A percentile compares a stretch with the other conserved stretches of the same genome.
phyloP scores from a whole-genome alignment of 2,329 filamentous ascomycete genomes.

The Phyllachora maydis region DNA sequence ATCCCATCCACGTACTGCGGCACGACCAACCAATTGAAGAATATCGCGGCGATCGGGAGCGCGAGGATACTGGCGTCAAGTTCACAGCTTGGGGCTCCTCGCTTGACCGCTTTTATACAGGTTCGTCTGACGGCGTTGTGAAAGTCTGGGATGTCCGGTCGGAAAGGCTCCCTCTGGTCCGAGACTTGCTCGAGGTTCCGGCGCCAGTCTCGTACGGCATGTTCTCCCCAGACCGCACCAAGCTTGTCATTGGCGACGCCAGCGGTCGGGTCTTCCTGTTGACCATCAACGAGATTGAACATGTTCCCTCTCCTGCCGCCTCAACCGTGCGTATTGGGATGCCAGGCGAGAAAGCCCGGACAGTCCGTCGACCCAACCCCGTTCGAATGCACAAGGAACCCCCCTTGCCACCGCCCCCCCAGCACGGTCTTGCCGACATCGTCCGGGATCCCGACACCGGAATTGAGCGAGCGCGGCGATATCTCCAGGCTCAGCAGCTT shows the following conservation, averaged over 20 bases:
- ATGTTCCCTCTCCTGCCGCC: no score
- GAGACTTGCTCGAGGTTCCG: slow-evolving; percentile 29
- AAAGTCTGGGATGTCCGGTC: slow-evolving; percentile 41
- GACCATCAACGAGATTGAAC: slow-evolving; percentile 21
- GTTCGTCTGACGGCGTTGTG: slow-evolving; percentile 39
- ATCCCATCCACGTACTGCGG: slow-evolving; percentile 29
- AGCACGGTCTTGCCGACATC: no score
- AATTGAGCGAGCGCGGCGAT: no score
- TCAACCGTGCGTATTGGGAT: no score
- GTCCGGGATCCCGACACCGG: no score
- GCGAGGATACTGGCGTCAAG: slow-evolving; percentile 40
- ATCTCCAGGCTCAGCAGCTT: no score
- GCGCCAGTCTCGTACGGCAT: slow-evolving; percentile 35
- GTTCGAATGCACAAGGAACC: no score
- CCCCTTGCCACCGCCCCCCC: no score
- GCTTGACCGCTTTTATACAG: slow-evolving; percentile 37
- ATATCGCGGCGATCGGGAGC: slow-evolving; percentile 22
- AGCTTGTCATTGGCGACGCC: slow-evolving; percentile 37
- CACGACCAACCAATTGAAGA: slow-evolving; percentile 26
- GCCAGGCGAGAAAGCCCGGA: no score
- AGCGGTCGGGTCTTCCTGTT: slow-evolving; percentile 37
- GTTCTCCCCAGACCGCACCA: slow-evolving; percentile 34
- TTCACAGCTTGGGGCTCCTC: slow-evolving; percentile 40
- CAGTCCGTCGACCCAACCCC: slow-evolving; percentile 22
- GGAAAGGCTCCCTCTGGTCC: slow-evolving; percentile 20